Base-by-base conservation (phyloP, 1,284 basidiomycete species). In the Ustilago esculenta region DNA sequence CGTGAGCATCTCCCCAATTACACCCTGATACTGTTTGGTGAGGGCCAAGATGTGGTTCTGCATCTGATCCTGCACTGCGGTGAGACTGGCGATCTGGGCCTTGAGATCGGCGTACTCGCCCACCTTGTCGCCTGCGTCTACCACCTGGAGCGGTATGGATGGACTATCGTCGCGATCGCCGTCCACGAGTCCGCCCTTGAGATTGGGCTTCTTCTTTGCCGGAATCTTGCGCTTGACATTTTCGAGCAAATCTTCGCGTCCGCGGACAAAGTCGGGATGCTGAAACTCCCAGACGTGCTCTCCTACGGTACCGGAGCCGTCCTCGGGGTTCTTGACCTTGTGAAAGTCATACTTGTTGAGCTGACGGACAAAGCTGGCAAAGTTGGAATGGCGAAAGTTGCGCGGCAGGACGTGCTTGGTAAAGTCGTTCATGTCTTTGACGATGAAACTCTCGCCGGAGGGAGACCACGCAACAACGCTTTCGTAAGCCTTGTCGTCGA, bases 291-390 rank as follows among this genome's bases (percentile, higher is more conserved):
- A 98, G 3, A 59, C 36, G 25, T 77, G 75, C 77, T 92, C 90
- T 79, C 92, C 91, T 35, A 90, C 91, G 73, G 87, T 90, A 57
- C 88, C 87, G 70, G 86, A 85, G 66, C 90, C 90, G 3, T 89
- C 88, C 73, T 91, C 92, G 80, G 92, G 92, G 36, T 80, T 79
- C 73, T 84, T 83, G 58, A 89, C 91, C 85, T 97, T 98, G 86
- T 95, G 93, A 79, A 97, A 98, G 79, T 96, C 94, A 81, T 98
- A 98, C 84, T 97, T 98, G 87, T 98, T 98, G 35, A 98, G 85
- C 83, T 98, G 94, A 7, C 77, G 52, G 5, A 81, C 80, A 52
- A 81, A 82, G 40, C 72, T 73, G 24, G 94, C 93, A 83, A 98
- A 98, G 80, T 98, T 98, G 15, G 92, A 94, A 82, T 98, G 94